phyloP scores from a whole-genome alignment of 495 filamentous ascomycete species.

The Trichoderma parareesei region DNA sequence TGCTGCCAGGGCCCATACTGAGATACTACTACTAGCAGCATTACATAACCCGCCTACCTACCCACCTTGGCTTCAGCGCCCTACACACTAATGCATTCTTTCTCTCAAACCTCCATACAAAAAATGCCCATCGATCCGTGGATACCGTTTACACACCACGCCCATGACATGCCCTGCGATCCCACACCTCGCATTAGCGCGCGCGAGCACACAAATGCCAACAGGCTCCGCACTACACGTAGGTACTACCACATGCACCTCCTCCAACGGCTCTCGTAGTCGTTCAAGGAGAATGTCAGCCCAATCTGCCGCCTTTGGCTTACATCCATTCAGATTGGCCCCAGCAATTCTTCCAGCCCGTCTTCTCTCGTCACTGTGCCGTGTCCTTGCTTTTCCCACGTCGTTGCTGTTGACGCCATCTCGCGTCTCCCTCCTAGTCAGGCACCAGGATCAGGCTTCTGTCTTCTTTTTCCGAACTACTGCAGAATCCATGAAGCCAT shows the following conservation, averaged over 20 bases:
- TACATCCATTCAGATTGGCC: background rate
- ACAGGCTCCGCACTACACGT: background rate
- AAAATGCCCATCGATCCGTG: too few relatives aligned
- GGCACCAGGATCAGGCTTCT: constrained; percentile 1
- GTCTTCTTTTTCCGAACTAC: background rate
- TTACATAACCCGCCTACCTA: too few relatives aligned
- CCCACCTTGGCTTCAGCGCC: too few relatives aligned
- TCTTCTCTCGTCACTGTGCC: background rate
- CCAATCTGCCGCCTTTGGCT: background rate
- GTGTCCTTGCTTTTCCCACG: background rate
- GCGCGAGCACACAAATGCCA: background rate
- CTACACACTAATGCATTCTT: too few relatives aligned
- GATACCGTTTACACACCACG: too few relatives aligned
- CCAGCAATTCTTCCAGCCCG: background rate
- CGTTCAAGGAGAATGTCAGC: background rate
- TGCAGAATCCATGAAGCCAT: background rate
- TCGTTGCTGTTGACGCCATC: background rate
- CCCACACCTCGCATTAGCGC: background rate
- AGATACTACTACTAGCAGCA: too few relatives aligned
- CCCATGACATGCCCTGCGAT: background rate
- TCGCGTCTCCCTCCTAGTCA: constrained; percentile 2
- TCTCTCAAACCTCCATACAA: too few relatives aligned
- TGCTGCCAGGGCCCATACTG: too few relatives aligned
- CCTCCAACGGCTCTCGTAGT: background rate
- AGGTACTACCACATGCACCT: background rate